A percentile compares a stretch with the other conserved stretches of the same genome.
These are phyloP conservation scores for Biancaea sappan DNA, from an alignment of 306 rosid species.

Conservation along the genomic window DNA sequence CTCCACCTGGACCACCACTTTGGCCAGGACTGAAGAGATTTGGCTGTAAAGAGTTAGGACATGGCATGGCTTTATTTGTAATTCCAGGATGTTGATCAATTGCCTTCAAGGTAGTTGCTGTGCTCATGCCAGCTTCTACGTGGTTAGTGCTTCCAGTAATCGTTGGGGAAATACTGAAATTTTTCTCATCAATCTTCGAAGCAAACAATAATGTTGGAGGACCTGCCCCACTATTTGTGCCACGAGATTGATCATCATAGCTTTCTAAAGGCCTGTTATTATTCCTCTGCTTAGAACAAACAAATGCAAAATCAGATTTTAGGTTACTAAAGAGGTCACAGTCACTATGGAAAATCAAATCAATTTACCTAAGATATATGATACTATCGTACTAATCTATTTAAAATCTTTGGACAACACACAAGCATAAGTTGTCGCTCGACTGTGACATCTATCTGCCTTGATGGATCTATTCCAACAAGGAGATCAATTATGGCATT, in stretches of 20 bases:
- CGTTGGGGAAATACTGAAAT: constrained; percentile 47
- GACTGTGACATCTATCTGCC: neutral
- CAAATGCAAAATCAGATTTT: constrained; percentile 20
- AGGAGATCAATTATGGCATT: neutral
- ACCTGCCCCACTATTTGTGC: constrained; percentile 49
- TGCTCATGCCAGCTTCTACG: constrained; percentile 60
- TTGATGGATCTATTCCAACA: constrained; percentile 9
- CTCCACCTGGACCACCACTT: constrained; percentile 43
- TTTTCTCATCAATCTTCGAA: constrained; percentile 63
- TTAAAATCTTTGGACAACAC: neutral
- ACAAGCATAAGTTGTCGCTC: neutral
- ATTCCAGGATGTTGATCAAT: constrained; percentile 57
- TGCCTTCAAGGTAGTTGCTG: constrained; percentile 61
- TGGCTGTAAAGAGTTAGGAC: constrained; percentile 60
- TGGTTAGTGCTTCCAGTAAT: constrained; percentile 53
- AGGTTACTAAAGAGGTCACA: constrained; percentile 8
- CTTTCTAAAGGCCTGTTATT: constrained; percentile 64
- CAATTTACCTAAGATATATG: constrained; percentile 5
- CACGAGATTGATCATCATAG: constrained; percentile 46
- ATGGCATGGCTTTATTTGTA: constrained; percentile 51
- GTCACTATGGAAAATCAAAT: constrained; percentile 12
- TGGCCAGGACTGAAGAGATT: constrained; percentile 55
- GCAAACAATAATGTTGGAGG: constrained; percentile 71
- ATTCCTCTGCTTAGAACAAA: constrained; percentile 56
- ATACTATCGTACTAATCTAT: neutral